Evolutionary conservation across 768 basidiomycete genomes (phyloP).

Genomic region (Agaricus bisporus): DNA sequence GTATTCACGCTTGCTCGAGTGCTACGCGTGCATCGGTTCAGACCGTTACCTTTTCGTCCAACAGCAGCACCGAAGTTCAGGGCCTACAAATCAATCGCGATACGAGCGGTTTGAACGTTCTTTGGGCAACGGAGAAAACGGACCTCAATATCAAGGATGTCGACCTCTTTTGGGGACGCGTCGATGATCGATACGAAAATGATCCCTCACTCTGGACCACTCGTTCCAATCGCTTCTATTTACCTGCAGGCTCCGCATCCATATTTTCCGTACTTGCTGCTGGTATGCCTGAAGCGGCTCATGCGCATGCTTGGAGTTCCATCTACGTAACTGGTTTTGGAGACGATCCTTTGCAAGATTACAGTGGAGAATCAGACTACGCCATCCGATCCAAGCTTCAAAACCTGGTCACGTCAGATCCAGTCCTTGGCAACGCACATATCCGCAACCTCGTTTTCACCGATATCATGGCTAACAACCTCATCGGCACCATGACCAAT

Average conservation of each 20-base stretch:
- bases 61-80: constrained; percentile 1
- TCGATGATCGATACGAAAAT: constrained; percentile 7
- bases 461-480: constrained; percentile 3
- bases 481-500: not conserved
- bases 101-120: not conserved
- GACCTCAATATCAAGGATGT: not conserved
- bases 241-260: constrained; percentile 5
- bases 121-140: constrained; percentile 6
- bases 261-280: not conserved
- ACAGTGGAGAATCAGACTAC: not conserved
- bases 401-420: not conserved
- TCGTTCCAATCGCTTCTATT: not conserved
- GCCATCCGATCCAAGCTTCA: constrained; percentile 1
- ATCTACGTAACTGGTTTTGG: not conserved
- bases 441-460: constrained; percentile 8
- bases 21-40: constrained; percentile 11
- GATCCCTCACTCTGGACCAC: constrained; percentile 6
- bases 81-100: not conserved
- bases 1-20: constrained; percentile 15
- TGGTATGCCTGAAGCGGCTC: not conserved
- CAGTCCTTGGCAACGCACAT: constrained; percentile 1
- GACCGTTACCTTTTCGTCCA: not conserved
- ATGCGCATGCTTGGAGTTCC: not conserved
- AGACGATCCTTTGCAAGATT: not conserved
- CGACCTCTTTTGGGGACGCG: constrained; percentile 5